Evolutionary conservation across 768 basidiomycete genomes (phyloP), one percentile per base, ranked within the genome.

Genomic region (Obba rivulosa): DNA sequence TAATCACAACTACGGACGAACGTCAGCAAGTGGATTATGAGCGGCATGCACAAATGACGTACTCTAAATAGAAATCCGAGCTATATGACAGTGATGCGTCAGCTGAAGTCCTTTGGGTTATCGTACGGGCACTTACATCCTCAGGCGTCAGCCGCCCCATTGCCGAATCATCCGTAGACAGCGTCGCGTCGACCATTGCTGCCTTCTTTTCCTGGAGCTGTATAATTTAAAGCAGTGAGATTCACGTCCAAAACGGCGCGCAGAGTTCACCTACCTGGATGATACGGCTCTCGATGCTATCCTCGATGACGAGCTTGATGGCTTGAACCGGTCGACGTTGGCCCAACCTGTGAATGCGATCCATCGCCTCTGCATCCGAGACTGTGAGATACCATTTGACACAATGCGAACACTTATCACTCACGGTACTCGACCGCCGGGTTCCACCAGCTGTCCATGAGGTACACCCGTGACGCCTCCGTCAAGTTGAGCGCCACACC

Each of bases 371-470:
- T 89, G 76, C 54, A 51, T 22, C 41, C 51, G 28, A 9, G 22
- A 42, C 42, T 45, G 40, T 44, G 23, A 21, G 20, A 5, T 3
- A 38, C 3, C 36, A 11, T 24, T 23, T 36, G 41, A 34, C 16
- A 10, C 8, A 22, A 43, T 44, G 7, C 41, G 8, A 25, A 16
- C 24, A 20, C n/a, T 21, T 20, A 36, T 14, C 18, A 75, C 87
- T 69, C 64, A 89, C 87, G 87, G 59, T 77, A 91, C 70, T 89
- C 88, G 45, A 89, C 84, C n/a, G 92, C 92, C 7, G 94, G 94
- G 62, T 98, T 98, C 94, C 94, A 95, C 92, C 92, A 95, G 55
- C 87, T 89, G 63, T 95, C 95, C 92, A 97, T 95, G 59, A 96
- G 78, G 66, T 92, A 95, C 17, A 96, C 92, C 22, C 90, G 87